Evolutionary conservation across 202 grass and related monocot genomes (phyloP).

Genomic region (Brachypodium distachyon): DNA sequence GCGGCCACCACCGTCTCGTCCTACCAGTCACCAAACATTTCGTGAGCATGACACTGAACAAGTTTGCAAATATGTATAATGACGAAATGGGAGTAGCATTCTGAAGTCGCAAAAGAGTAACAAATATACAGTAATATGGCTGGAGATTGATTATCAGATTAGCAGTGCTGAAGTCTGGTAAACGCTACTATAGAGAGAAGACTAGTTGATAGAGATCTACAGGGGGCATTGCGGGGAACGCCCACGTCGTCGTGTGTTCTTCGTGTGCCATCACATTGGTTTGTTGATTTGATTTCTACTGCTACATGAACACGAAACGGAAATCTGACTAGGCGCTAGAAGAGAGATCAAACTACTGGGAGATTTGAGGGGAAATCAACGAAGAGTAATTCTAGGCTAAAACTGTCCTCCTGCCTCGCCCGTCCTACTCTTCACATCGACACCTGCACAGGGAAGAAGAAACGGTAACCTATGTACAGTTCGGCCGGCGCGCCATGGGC

Average conservation of each 20-base stretch:
- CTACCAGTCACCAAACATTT: background rate
- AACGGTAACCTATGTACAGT: constrained; percentile 45
- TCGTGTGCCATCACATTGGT: background rate
- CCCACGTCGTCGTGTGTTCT: constrained; percentile 5
- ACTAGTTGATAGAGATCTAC: too few relatives aligned
- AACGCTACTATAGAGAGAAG: too few relatives aligned
- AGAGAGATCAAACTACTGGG: background rate
- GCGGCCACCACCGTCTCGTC: background rate
- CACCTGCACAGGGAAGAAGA: constrained; percentile 26
- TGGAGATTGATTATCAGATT: too few relatives aligned
- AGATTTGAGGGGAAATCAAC: background rate
- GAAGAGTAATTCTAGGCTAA: constrained; percentile 27
- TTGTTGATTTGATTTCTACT: constrained; percentile 10
- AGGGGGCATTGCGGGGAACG: background rate
- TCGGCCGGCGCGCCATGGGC: background rate
- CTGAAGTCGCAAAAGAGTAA: too few relatives aligned
- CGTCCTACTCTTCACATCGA: constrained; percentile 36
- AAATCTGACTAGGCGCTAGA: background rate
- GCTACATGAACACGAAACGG: constrained; percentile 9
- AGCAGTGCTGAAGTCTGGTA: too few relatives aligned
- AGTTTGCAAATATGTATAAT: too few relatives aligned
- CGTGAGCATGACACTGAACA: too few relatives aligned
- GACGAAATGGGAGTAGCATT: too few relatives aligned
- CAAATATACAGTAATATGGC: too few relatives aligned
- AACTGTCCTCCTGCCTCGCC: background rate